Conservation (phyloP, 2,329 filamentous ascomycete genomes). For the Beauveria bassiana region DNA sequence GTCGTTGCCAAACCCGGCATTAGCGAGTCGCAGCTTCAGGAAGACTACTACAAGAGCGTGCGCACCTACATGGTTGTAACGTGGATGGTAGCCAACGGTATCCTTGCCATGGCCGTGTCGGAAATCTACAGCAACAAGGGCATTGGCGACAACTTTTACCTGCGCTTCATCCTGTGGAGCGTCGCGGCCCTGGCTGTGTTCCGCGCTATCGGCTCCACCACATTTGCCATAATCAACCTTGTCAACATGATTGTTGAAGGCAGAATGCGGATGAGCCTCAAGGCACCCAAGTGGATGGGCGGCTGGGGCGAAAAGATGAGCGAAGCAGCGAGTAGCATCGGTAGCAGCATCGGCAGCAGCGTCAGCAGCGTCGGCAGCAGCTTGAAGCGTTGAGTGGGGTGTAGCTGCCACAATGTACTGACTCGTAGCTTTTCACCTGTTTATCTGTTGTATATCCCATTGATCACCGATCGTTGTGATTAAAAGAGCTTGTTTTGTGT, state of each 20-base stretch:
- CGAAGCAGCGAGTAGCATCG: slow-evolving; percentile 42
- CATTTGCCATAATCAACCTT: slow-evolving; percentile 77
- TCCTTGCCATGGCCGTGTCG: slow-evolving; percentile 86
- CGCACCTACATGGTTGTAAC: slow-evolving; percentile 95
- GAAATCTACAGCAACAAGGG: slow-evolving; percentile 70
- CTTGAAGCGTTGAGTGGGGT: slow-evolving; percentile 16
- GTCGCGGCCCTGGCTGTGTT: slow-evolving; percentile 84
- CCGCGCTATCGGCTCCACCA: slow-evolving; percentile 71
- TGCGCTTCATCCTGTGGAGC: slow-evolving; percentile 87
- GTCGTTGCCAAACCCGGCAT: slow-evolving; percentile 60
- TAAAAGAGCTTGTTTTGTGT: slow-evolving; percentile 8
- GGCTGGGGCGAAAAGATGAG: slow-evolving; percentile 35
- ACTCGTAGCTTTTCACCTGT: neutral
- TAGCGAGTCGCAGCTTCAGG: slow-evolving; percentile 78
- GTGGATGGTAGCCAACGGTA: slow-evolving; percentile 89
- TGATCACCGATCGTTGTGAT: neutral
- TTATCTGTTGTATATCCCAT: neutral
- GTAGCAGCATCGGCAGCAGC: slow-evolving; percentile 38
- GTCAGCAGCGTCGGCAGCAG: slow-evolving; percentile 40
- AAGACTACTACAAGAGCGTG: slow-evolving; percentile 97
- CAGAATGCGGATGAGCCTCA: slow-evolving; percentile 55
- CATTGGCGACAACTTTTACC: slow-evolving; percentile 78
- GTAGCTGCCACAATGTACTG: neutral
- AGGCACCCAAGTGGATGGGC: slow-evolving; percentile 44
- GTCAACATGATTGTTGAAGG: slow-evolving; percentile 84